Evolutionary conservation across 441 rosid genomes (phyloP), one percentile per base, ranked within the genome.

Genomic region (Erodium trifolium): DNA sequence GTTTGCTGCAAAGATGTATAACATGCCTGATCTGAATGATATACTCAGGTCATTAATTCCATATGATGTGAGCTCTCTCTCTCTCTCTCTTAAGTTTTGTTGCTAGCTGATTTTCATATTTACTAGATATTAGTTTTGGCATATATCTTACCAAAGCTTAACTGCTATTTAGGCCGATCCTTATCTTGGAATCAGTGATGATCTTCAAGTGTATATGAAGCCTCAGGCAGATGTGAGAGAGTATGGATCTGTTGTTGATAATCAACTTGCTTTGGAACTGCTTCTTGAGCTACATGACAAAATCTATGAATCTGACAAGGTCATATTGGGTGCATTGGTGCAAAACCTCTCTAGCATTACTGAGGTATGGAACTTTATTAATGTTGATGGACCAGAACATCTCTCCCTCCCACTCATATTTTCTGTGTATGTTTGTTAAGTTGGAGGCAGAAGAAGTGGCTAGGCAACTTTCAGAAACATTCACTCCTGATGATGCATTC

Each of bases 401-500:
- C n/a, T 23, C 63, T 35, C 68, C 63, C 67, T 45, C 47, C 65
- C 73, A 34, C 18, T 51, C 68, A 34, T 27, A 68, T 63, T 57
- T 2, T 55, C 69, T 13, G 71, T 2, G 67, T 57, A 72, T 70
- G 66, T 70, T 78, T 81, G 67, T 78, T 75, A 73, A 94, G 99
- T 71, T 87, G 43, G 83, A 82, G 66, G 80, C 63, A 70, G 92
- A 81, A 75, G 92, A 85, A 45, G 75, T 95, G 63, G 80, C 71
- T 16, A 78, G 57, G 71, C 97, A 87, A 77, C 82, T 95, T 72
- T 76, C 70, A 6, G 96, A 95, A 80, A 77, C 88, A 63, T 95
- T 92, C 77, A 82, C 88, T 35, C 97, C 96, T 29, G 99, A 95
- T 75, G 98, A 92, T 71, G 87, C 88, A 39, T 85, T 88, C 72